A percentile compares a stretch with the other conserved stretches of the same genome.
Evolutionary conservation across 306 rosid genomes (phyloP).

Genomic region (Bauhinia variegata): DNA sequence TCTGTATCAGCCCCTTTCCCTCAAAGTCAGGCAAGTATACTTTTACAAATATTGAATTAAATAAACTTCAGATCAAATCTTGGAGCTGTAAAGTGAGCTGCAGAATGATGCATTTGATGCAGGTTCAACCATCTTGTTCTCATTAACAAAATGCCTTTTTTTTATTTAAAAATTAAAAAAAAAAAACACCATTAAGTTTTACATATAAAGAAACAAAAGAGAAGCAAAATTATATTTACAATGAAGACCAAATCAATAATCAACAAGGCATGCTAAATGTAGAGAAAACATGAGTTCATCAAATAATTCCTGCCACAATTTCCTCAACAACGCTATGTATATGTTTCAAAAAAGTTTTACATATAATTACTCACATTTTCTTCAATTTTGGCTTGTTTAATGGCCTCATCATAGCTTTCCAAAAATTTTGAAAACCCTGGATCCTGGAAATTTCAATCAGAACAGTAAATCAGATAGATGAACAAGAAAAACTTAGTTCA

Average conservation of each 20-base stretch:
- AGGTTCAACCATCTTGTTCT: too few relatives aligned
- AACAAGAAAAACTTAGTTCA: conserved; percentile 15
- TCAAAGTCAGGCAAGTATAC: too few relatives aligned
- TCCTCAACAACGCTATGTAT: conserved; percentile 15
- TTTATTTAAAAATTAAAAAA: too few relatives aligned
- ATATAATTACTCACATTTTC: conserved; percentile 59
- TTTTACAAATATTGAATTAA: too few relatives aligned
- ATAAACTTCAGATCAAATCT: too few relatives aligned
- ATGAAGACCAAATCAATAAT: background rate
- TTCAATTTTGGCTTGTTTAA: conserved; percentile 43
- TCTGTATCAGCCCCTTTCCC: too few relatives aligned
- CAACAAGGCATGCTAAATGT: conserved; percentile 4
- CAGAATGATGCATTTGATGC: too few relatives aligned
- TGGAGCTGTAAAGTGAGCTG: too few relatives aligned
- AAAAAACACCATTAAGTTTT: too few relatives aligned
- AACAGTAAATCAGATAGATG: conserved; percentile 23
- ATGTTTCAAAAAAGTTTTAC: conserved; percentile 13
- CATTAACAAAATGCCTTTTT: too few relatives aligned
- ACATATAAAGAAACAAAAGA: conserved; percentile 6
- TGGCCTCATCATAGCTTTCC: conserved; percentile 46
- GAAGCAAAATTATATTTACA: background rate
- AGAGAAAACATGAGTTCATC: conserved; percentile 12
- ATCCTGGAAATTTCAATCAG: conserved; percentile 62
- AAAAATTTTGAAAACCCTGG: conserved; percentile 63
- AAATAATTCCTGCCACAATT: background rate